These are phyloP conservation scores for Phytophthora ohioensis DNA, from an alignment of 352 stramenopile genomes.

Conservation along the genomic window DNA sequence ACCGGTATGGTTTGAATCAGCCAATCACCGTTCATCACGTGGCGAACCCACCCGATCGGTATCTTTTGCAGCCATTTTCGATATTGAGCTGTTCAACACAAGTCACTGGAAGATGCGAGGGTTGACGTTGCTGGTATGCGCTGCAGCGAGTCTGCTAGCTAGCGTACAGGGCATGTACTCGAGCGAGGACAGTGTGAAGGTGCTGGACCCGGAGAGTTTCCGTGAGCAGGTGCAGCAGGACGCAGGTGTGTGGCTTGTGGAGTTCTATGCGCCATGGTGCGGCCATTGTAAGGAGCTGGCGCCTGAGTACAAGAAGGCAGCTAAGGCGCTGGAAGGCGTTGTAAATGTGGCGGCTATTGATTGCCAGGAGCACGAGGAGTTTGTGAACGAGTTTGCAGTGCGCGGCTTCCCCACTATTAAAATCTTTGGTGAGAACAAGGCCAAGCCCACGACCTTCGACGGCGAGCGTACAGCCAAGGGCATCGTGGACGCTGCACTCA, in stretches of 20 bases:
- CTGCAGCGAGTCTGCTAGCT: conserved; percentile 46
- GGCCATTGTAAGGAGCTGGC: conserved; percentile 95
- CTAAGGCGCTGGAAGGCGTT: conserved; percentile 87
- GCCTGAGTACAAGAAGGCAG: conserved; percentile 93
- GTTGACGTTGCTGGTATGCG: conserved; percentile 32
- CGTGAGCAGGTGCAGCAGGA: conserved; percentile 77
- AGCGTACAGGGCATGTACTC: conserved; percentile 66
- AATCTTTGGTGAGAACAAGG: conserved; percentile 90
- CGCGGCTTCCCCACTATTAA: conserved; percentile 96
- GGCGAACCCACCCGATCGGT: conserved; percentile 13
- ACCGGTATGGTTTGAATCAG: conserved; percentile 2
- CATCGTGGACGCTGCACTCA: conserved; percentile 87
- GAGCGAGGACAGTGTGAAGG: conserved; percentile 69
- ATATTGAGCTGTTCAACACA: conserved; percentile 17
- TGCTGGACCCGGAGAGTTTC: conserved; percentile 78
- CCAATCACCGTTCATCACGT: conserved; percentile 43
- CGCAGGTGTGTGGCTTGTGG: conserved; percentile 92
- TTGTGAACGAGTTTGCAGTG: conserved; percentile 91
- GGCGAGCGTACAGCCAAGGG: conserved; percentile 83
- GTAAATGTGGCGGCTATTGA: conserved; percentile 92
- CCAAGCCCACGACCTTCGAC: conserved; percentile 78
- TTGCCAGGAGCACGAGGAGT: conserved; percentile 80
- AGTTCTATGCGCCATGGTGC: conserved; percentile 97
- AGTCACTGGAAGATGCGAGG: conserved; percentile 20
- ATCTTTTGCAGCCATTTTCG: conserved; percentile 22